These are phyloP conservation scores for Amylocarpus encephaloides DNA, from an alignment of 2,329 filamentous ascomycete species.

Conservation along the genomic window DNA sequence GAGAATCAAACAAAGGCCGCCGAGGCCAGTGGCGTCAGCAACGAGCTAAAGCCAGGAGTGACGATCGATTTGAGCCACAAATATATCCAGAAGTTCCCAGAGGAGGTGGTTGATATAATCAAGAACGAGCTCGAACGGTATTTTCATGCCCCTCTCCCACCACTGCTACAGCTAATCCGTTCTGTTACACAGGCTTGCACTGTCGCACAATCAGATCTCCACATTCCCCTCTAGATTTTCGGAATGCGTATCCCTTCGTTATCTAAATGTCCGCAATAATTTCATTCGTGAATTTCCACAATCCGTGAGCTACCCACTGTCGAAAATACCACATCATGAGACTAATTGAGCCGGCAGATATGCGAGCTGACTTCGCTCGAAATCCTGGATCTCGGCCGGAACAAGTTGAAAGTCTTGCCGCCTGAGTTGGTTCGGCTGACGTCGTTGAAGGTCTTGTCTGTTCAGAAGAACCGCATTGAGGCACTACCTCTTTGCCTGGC, in stretches of 20 bases:
- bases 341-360: conserved; percentile 48
- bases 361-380: conserved; percentile 82
- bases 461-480: conserved; percentile 81
- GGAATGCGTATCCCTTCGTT: conserved; percentile 71
- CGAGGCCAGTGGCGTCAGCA: conserved; percentile 53
- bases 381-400: conserved; percentile 86
- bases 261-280: conserved; percentile 76
- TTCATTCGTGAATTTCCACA: conserved; percentile 61
- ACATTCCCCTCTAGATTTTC: conserved; percentile 65
- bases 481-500: conserved; percentile 77
- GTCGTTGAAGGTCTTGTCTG: conserved; percentile 81
- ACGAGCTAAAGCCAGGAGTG: conserved; percentile 57
- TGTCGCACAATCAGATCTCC: conserved; percentile 73
- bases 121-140: conserved; percentile 33
- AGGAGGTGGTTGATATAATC: conserved; percentile 34
- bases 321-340: background rate
- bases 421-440: conserved; percentile 73
- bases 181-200: conserved; percentile 52
- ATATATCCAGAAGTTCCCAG: conserved; percentile 50
- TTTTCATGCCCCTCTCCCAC: conserved; percentile 7
- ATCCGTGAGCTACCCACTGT: conserved; percentile 42
- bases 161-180: conserved; percentile 20
- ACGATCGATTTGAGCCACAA: conserved; percentile 75
- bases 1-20: conserved; percentile 59
- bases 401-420: conserved; percentile 72